Evolutionary conservation across 2,329 filamentous ascomycete species (phyloP).

Genomic region (Alternaria sp.): DNA sequence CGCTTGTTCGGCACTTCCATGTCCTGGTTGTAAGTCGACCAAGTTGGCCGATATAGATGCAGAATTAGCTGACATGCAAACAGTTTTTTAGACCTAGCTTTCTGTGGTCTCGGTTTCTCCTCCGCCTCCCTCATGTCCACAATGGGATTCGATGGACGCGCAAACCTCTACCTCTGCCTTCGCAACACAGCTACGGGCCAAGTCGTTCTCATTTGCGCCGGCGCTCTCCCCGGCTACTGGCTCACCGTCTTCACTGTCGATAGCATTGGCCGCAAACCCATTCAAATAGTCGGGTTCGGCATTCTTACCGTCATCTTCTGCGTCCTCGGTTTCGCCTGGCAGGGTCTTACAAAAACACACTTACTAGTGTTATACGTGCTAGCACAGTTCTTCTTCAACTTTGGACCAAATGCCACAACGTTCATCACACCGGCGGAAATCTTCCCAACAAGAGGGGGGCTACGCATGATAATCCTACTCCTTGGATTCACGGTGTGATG

Average conservation of each 20-base stretch:
- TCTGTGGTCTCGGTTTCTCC: slow-evolving; percentile 71
- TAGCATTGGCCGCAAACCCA: slow-evolving; percentile 77
- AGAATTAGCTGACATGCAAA: background rate
- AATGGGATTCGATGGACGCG: slow-evolving; percentile 74
- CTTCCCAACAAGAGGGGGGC: slow-evolving; percentile 64
- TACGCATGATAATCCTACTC: slow-evolving; percentile 59
- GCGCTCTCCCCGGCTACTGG: slow-evolving; percentile 84
- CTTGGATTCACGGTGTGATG: slow-evolving; percentile 77
- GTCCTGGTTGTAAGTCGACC: slow-evolving; percentile 71
- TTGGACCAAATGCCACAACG: slow-evolving; percentile 61
- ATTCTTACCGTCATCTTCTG: slow-evolving; percentile 60
- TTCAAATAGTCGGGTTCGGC: slow-evolving; percentile 68
- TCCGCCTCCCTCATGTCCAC: slow-evolving; percentile 74
- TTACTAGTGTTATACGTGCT: slow-evolving; percentile 59
- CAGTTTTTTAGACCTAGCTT: slow-evolving; percentile 67
- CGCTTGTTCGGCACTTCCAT: slow-evolving; percentile 78
- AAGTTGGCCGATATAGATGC: background rate
- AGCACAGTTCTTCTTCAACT: slow-evolving; percentile 63
- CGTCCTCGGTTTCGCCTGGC: slow-evolving; percentile 60
- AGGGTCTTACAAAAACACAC: slow-evolving; percentile 54
- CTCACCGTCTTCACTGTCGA: slow-evolving; percentile 78
- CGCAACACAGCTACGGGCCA: slow-evolving; percentile 81
- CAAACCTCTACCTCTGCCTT: slow-evolving; percentile 71
- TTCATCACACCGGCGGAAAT: slow-evolving; percentile 63
- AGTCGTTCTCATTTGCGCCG: slow-evolving; percentile 78